These are phyloP conservation scores for Metschnikowia lunata DNA, from an alignment of 805 yeast genomes.

Conservation along the genomic window DNA sequence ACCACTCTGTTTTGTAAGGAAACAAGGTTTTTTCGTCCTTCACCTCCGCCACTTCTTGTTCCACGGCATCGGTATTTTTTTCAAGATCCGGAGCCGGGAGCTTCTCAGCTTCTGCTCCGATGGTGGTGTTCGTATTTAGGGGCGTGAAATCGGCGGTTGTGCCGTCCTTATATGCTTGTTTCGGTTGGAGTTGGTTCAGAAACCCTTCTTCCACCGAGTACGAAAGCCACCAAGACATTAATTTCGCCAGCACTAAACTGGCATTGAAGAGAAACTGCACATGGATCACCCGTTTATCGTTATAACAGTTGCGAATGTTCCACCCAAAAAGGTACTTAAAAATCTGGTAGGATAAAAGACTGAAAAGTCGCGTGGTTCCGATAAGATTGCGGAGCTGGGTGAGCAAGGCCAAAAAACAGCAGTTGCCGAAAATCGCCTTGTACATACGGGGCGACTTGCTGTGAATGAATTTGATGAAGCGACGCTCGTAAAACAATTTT, in stretches of 20 bases:
- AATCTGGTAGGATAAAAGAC: constrained; percentile 69
- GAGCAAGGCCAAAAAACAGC: constrained; percentile 76
- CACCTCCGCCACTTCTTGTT: neutral
- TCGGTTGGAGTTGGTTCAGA: constrained; percentile 33
- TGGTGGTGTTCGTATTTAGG: constrained; percentile 5
- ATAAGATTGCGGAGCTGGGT: constrained; percentile 47
- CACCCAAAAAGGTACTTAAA: constrained; percentile 85
- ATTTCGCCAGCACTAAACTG: constrained; percentile 68
- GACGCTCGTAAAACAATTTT: constrained; percentile 55
- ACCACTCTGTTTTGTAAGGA: constrained; percentile 54
- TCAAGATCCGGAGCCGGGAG: constrained; percentile 17
- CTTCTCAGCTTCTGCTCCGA: neutral
- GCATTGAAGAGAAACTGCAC: constrained; percentile 85
- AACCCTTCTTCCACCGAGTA: constrained; percentile 36
- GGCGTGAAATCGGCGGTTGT: constrained; percentile 25
- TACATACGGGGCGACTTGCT: constrained; percentile 40
- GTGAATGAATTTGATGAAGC: constrained; percentile 62
- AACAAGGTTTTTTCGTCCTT: constrained; percentile 46
- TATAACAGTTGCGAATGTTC: constrained; percentile 68
- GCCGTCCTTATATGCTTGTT: constrained; percentile 27
- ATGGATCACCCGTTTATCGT: constrained; percentile 58
- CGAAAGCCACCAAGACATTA: constrained; percentile 91
- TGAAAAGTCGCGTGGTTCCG: constrained; percentile 44
- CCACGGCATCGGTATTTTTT: constrained; percentile 16
- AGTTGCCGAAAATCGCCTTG: constrained; percentile 64